phyloP scores from a whole-genome alignment of 1,284 basidiomycete genomes.

The Cerioporus squamosus region DNA sequence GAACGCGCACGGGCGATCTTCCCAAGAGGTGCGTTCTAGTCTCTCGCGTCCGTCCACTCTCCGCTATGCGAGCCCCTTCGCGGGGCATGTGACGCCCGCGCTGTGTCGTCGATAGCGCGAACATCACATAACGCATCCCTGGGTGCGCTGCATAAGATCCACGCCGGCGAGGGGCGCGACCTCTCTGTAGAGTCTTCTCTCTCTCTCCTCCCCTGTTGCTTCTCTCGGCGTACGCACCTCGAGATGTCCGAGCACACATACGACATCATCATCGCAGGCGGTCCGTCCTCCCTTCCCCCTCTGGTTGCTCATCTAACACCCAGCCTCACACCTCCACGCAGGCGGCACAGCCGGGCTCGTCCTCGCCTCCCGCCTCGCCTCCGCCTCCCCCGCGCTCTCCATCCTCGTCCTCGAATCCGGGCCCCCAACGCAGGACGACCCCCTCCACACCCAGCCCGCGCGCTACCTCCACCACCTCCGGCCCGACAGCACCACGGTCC shows the following conservation, averaged over 20 bases:
- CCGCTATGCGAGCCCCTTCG: too few species aligned
- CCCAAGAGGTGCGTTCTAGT: too few species aligned
- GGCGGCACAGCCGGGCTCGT: slow-evolving; percentile 53
- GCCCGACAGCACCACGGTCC: slow-evolving; percentile 44
- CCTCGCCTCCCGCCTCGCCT: slow-evolving; percentile 49
- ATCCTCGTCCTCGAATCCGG: slow-evolving; percentile 54
- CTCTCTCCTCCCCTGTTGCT: too few species aligned
- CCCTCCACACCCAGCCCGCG: slow-evolving; percentile 54
- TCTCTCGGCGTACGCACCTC: too few species aligned
- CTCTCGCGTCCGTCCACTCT: too few species aligned
- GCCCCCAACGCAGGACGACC: slow-evolving; percentile 45
- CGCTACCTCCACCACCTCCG: slow-evolving; percentile 46
- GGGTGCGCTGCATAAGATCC: too few species aligned
- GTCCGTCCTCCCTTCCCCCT: slow-evolving; percentile 1
- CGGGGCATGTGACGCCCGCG: too few species aligned
- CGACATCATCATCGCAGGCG: slow-evolving; percentile 22
- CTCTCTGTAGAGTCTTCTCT: too few species aligned
- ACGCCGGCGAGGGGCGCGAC: too few species aligned
- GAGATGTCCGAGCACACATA: slow-evolving; percentile 9
- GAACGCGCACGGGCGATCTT: too few species aligned
- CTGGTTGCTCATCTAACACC: background rate
- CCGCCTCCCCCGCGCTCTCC: slow-evolving; percentile 45
- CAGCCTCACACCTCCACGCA: slow-evolving; percentile 21
- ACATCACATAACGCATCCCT: too few species aligned
- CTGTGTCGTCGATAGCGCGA: too few species aligned